Evolutionary conservation across 306 rosid genomes (phyloP).

Genomic region (Psophocarpus tetragonolobus): DNA sequence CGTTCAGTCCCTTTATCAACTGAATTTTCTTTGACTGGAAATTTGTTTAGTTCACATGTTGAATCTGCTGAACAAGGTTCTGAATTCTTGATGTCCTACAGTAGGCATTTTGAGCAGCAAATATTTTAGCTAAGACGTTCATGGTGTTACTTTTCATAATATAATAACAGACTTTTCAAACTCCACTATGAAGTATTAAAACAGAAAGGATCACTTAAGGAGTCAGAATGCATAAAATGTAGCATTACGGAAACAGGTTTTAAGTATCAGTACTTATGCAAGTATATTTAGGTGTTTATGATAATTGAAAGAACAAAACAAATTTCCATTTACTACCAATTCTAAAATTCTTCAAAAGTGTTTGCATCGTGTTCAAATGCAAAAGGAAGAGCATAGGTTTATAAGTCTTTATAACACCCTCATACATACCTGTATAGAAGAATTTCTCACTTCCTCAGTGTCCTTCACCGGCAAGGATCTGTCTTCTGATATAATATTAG

Average conservation of each 20-base stretch:
- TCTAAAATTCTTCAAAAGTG: neutral
- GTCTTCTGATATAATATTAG: conserved; percentile 31
- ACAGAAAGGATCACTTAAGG: neutral
- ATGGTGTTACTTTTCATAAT: conserved; percentile 18
- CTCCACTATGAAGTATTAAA: neutral
- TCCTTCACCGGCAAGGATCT: conserved; percentile 37
- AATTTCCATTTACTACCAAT: conserved; percentile 3
- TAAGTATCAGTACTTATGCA: neutral
- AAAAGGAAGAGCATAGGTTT: conserved; percentile 10
- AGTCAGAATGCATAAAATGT: neutral
- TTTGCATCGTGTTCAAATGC: neutral
- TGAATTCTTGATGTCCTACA: conserved; percentile 46
- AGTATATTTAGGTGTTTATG: neutral
- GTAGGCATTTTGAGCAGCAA: conserved; percentile 23
- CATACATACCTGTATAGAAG: conserved; percentile 30
- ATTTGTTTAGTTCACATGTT: conserved; percentile 26
- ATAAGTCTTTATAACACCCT: neutral
- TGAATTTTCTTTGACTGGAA: conserved; percentile 34
- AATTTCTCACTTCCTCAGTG: conserved; percentile 30
- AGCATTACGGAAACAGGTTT: neutral
- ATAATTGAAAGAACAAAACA: conserved; percentile 14
- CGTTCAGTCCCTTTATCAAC: conserved; percentile 32
- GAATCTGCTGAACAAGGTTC: conserved; percentile 28
- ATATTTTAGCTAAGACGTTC: conserved; percentile 29
- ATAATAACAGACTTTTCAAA: neutral